Evolutionary conservation across 1,284 basidiomycete genomes (phyloP).

Genomic region (Cryptococcus depauperatus): DNA sequence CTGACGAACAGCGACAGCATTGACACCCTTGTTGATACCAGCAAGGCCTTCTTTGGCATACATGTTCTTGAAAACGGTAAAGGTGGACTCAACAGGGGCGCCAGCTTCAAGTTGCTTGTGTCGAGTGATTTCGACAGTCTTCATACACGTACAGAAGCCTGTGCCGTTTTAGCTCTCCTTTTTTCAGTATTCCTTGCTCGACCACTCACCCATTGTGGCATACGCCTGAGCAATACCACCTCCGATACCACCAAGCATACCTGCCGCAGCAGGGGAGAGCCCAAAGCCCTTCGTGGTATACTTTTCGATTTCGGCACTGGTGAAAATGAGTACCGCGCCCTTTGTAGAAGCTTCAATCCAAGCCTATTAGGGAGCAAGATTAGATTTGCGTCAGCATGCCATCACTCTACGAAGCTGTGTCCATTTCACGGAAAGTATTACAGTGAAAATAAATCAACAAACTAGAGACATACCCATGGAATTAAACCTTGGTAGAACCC

Average conservation of each 20-base stretch:
- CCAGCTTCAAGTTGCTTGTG: slow-evolving; percentile 90
- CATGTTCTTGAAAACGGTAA: slow-evolving; percentile 89
- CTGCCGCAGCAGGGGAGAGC: slow-evolving; percentile 70
- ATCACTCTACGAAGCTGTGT: not conserved
- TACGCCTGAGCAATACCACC: slow-evolving; percentile 98
- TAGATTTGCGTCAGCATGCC: slow-evolving; percentile 1
- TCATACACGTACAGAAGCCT: slow-evolving; percentile 98
- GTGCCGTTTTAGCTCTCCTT: not conserved
- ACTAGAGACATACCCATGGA: slow-evolving; percentile 69
- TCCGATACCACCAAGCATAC: slow-evolving; percentile 91
- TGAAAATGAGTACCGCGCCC: slow-evolving; percentile 91
- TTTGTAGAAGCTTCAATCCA: slow-evolving; percentile 99
- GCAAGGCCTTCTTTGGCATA: slow-evolving; percentile 86
- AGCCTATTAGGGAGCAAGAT: slow-evolving; percentile 58
- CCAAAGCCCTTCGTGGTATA: slow-evolving; percentile 56
- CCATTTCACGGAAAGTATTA: not conserved
- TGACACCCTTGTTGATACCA: slow-evolving; percentile 99
- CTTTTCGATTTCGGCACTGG: slow-evolving; percentile 88
- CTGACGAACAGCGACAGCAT: slow-evolving; percentile 93
- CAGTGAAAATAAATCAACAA: too few relatives aligned
- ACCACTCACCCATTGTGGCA: slow-evolving; percentile 87
- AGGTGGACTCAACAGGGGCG: slow-evolving; percentile 84
- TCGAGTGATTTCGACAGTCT: slow-evolving; percentile 96
- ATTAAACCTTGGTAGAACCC: slow-evolving; percentile 99
- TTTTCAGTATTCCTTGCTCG: not conserved